phyloP scores from a whole-genome alignment of 2,329 filamentous ascomycete genomes.

The Pseudogymnoascus sp. region DNA sequence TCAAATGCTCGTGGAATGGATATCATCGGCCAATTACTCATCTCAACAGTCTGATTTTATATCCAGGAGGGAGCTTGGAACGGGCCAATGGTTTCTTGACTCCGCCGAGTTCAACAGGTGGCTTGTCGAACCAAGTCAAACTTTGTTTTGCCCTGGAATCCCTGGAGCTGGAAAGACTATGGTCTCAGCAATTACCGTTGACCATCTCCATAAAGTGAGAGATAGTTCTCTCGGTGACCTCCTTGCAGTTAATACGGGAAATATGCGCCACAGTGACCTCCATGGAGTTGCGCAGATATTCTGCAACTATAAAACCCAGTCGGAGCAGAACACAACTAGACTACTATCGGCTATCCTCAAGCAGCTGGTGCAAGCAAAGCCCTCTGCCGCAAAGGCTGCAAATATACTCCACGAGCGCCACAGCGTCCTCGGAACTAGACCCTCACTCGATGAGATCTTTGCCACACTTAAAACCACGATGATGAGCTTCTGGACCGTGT shows the following conservation, averaged over 20 bases:
- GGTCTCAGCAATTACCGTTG: background rate
- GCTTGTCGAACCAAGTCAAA: background rate
- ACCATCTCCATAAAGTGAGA: background rate
- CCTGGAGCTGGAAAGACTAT: background rate
- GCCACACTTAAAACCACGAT: slow-evolving; percentile 13
- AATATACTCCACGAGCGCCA: background rate
- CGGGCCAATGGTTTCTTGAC: slow-evolving; percentile 15
- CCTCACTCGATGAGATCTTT: slow-evolving; percentile 14
- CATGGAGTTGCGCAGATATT: slow-evolving; percentile 30
- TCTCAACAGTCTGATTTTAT: slow-evolving; percentile 35
- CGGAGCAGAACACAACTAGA: slow-evolving; percentile 21
- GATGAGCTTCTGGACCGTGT: slow-evolving; percentile 14
- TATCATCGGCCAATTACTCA: slow-evolving; percentile 30
- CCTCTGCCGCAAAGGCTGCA: background rate
- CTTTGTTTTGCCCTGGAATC: slow-evolving; percentile 14
- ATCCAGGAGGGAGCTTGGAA: slow-evolving; percentile 26
- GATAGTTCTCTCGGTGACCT: background rate
- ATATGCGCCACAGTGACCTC: background rate
- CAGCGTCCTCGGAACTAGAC: background rate
- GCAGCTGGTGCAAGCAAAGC: slow-evolving; percentile 20
- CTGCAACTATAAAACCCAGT: slow-evolving; percentile 26
- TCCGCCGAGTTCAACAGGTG: slow-evolving; percentile 13
- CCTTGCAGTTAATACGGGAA: background rate
- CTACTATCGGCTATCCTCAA: slow-evolving; percentile 21
- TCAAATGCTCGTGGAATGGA: slow-evolving; percentile 26